A percentile compares a stretch with the other conserved stretches of the same genome.
Evolutionary conservation across 805 yeast species (phyloP).

Genomic region (Pichia scutulata): DNA sequence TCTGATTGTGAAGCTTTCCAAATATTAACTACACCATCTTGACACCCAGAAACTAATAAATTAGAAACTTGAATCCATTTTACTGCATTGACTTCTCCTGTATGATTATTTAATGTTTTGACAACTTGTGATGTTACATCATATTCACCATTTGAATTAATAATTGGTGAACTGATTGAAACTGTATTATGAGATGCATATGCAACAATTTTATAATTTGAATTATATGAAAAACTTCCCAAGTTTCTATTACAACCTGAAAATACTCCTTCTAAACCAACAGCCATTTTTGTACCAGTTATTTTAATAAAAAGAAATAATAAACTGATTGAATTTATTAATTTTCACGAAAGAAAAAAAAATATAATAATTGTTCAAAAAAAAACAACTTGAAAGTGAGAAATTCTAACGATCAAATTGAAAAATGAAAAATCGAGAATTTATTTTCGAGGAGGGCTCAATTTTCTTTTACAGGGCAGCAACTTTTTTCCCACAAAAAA

Average conservation of each 20-base stretch:
- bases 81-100: constrained; percentile 59
- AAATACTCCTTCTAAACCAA: constrained; percentile 46
- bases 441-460: too few relatives aligned
- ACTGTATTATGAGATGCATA: constrained; percentile 63
- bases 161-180: constrained; percentile 62
- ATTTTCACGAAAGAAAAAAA: neutral
- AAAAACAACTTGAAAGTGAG: neutral
- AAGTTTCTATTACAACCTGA: constrained; percentile 68
- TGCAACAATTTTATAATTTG: constrained; percentile 39
- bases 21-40: constrained; percentile 53
- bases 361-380: neutral
- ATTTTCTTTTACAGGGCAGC: too few relatives aligned
- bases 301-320: neutral
- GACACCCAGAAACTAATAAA: constrained; percentile 53
- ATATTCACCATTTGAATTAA: constrained; percentile 14
- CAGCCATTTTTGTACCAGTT: neutral
- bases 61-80: constrained; percentile 42
- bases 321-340: neutral
- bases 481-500: too few relatives aligned
- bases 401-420: neutral
- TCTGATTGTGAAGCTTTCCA: constrained; percentile 38
- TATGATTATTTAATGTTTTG: constrained; percentile 53
- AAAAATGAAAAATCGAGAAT: neutral
- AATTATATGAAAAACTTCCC: constrained; percentile 47
- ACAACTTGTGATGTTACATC: constrained; percentile 37